Percentiles rank a stretch among this genome's conserved stretches.
These are phyloP conservation scores for Teratosphaeria nubilosa DNA, from an alignment of 2,329 filamentous ascomycete genomes.

Conservation along the genomic window DNA sequence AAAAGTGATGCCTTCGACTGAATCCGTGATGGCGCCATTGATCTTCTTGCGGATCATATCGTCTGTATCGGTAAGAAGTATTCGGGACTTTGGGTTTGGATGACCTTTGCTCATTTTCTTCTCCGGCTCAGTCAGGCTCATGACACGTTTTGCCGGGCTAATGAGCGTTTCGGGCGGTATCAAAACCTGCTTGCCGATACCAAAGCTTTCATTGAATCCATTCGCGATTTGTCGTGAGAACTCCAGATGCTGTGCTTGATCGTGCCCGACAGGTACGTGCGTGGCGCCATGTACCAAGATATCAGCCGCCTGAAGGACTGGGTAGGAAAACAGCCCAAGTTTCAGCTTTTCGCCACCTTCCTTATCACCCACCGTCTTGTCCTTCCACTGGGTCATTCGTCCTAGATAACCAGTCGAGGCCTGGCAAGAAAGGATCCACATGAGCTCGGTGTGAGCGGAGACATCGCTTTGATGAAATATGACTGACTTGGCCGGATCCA, in stretches of 20 bases:
- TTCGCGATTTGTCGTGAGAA: constrained; percentile 78
- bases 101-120: constrained; percentile 95
- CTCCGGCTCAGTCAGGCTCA: constrained; percentile 71
- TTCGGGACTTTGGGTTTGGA: constrained; percentile 59
- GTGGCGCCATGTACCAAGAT: constrained; percentile 82
- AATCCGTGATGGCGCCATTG: constrained; percentile 67
- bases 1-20: constrained; percentile 56
- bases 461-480: constrained; percentile 66
- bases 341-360: constrained; percentile 49
- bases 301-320: constrained; percentile 89
- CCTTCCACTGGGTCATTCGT: constrained; percentile 99
- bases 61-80: constrained; percentile 66
- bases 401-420: constrained; percentile 89
- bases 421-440: constrained; percentile 93
- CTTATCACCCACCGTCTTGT: constrained; percentile 32
- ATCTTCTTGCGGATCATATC: constrained; percentile 60
- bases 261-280: constrained; percentile 92
- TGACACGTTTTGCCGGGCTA: constrained; percentile 74
- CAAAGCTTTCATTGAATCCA: constrained; percentile 71
- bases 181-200: constrained; percentile 42
- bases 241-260: constrained; percentile 89
- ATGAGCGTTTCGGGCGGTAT: constrained; percentile 60
- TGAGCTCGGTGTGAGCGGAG: constrained; percentile 72
- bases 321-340: constrained; percentile 89
- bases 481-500: constrained; percentile 64